A percentile compares a stretch with the other conserved stretches of the same genome.
Evolutionary conservation across 2,329 filamentous ascomycete genomes (phyloP).

Genomic region (Fusarium brachygibbosum): DNA sequence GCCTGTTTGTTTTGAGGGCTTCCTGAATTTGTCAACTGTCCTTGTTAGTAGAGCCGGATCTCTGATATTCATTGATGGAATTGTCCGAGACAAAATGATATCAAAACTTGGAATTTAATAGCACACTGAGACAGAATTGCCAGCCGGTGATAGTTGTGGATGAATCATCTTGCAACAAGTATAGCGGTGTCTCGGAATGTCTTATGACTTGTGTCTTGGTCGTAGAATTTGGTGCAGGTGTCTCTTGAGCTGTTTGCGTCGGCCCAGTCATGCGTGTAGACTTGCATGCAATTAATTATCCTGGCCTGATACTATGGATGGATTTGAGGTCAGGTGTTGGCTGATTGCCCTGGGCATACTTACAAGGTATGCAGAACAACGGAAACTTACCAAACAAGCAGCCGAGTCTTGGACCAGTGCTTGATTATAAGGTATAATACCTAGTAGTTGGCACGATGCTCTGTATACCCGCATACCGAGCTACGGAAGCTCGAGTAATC

Average conservation of each 20-base stretch:
- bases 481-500: background rate
- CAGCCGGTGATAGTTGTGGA: background rate
- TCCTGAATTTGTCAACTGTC: slow-evolving; percentile 10
- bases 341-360: background rate
- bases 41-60: slow-evolving; percentile 5
- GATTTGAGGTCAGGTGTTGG: background rate
- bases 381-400: background rate
- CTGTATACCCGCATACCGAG: slow-evolving; percentile 3
- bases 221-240: slow-evolving; percentile 20
- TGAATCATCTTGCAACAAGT: slow-evolving; percentile 1
- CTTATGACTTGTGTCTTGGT: slow-evolving; percentile 17
- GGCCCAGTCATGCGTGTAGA: background rate
- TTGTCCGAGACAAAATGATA: slow-evolving; percentile 30
- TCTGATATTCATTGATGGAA: slow-evolving; percentile 23
- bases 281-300: background rate
- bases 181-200: slow-evolving; percentile 19
- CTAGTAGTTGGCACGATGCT: background rate
- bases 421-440: background rate
- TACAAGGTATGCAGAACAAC: no score
- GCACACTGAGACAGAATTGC: slow-evolving; percentile 16
- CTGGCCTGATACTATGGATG: no score
- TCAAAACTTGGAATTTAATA: slow-evolving; percentile 5
- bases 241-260: slow-evolving; percentile 14
- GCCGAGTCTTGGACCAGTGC: background rate
- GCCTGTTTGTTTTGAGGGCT: slow-evolving; percentile 16